A percentile compares a stretch with the other conserved stretches of the same genome.
Evolutionary conservation across 2,329 filamentous ascomycete genomes (phyloP).

Genomic region (Aaosphaeria arxii): DNA sequence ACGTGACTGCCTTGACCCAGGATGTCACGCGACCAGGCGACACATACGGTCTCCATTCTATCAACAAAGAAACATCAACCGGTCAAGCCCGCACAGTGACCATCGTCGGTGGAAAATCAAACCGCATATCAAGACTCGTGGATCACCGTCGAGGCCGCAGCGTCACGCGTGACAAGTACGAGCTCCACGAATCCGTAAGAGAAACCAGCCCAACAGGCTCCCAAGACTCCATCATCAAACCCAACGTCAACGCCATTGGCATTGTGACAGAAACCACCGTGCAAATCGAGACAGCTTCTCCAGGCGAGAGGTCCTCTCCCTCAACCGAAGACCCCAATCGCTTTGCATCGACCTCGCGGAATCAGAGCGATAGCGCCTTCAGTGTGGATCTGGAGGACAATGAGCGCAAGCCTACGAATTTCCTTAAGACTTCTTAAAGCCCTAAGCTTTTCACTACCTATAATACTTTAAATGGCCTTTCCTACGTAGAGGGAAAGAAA

Average conservation of each 20-base stretch:
- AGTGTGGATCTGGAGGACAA: neutral
- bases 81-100: conserved; percentile 28
- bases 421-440: too few relatives aligned
- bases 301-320: neutral
- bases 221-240: conserved; percentile 33
- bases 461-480: too few relatives aligned
- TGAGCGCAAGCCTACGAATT: too few relatives aligned
- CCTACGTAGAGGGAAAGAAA: too few relatives aligned
- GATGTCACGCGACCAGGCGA: conserved; percentile 25
- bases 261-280: conserved; percentile 35
- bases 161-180: conserved; percentile 5
- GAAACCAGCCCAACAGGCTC: conserved; percentile 28
- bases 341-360: conserved; percentile 4
- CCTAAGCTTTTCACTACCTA: too few relatives aligned
- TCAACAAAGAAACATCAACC: conserved; percentile 21
- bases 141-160: conserved; percentile 22
- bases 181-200: conserved; percentile 11
- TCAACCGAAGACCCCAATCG: neutral
- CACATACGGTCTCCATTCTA: conserved; percentile 25
- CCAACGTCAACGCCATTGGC: conserved; percentile 16
- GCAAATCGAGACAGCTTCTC: conserved; percentile 22
- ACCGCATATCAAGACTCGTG: conserved; percentile 25
- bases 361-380: conserved; percentile 9
- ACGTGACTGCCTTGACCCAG: conserved; percentile 16
- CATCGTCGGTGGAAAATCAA: conserved; percentile 30